Conservation (phyloP, 768 basidiomycete genomes). For the Boletellus ananas region DNA sequence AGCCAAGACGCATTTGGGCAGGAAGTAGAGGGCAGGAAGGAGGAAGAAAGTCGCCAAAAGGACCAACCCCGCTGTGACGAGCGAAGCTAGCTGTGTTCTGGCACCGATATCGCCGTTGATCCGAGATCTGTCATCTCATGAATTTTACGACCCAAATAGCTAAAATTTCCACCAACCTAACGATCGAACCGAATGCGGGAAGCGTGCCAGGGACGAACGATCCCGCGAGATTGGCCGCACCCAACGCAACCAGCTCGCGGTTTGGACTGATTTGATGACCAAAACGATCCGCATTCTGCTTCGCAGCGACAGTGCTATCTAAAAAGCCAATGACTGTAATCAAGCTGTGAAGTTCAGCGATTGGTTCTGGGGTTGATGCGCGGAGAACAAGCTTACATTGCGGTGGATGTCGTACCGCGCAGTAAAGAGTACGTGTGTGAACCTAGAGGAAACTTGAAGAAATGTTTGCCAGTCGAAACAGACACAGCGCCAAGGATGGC, state of each 20-base stretch:
- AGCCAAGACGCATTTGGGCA: conserved; percentile 90
- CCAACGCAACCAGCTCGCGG: conserved; percentile 89
- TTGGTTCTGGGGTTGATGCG: neutral
- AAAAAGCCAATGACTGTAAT: conserved; percentile 87
- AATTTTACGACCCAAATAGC: neutral
- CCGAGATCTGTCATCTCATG: conserved; percentile 48
- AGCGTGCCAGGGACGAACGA: conserved; percentile 87
- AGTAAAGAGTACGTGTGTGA: conserved; percentile 59
- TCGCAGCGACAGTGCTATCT: conserved; percentile 93
- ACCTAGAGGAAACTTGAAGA: conserved; percentile 73
- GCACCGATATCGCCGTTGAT: conserved; percentile 89
- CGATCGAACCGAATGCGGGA: conserved; percentile 91
- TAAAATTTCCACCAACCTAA: conserved; percentile 50
- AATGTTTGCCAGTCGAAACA: conserved; percentile 53
- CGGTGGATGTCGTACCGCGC: conserved; percentile 78
- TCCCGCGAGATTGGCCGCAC: conserved; percentile 72
- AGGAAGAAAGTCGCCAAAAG: conserved; percentile 88
- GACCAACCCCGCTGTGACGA: conserved; percentile 71
- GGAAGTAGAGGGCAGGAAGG: conserved; percentile 76
- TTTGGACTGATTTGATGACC: conserved; percentile 91
- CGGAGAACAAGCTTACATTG: conserved; percentile 47
- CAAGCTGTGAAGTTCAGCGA: conserved; percentile 40
- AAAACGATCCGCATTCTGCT: conserved; percentile 83
- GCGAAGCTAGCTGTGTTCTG: conserved; percentile 83
- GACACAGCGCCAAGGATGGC: conserved; percentile 80